Base-by-base conservation (phyloP, 2,329 filamentous ascomycete genomes). In the Trichoderma guizhouense region DNA sequence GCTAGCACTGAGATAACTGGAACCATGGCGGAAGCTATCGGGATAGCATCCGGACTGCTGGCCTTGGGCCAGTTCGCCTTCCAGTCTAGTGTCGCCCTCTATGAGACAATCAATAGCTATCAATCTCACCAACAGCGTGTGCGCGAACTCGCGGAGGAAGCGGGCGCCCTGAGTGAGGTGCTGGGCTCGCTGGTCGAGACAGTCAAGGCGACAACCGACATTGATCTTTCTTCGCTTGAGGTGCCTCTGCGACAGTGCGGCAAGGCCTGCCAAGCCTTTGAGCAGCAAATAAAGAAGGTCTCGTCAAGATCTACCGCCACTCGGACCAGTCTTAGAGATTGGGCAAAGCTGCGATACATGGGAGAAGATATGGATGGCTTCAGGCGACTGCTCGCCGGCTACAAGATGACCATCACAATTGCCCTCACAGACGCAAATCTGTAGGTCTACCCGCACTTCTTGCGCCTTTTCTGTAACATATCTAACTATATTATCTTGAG, bases 331-430 rank as follows among this genome's bases (percentile, higher is more conserved):
- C 84, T 85, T 75, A 80, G 82, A 60, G 83, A 84, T 74, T 85
- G 82, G 84, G 81, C 82, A 5, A 83, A 78, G 74, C 74, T 85
- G 60, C 81, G 73, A 72, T 85, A 84, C 66, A 83, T 84, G 79
- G 82, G 81, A 32, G 80, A 84, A 57, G 78, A 84, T 72, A 82
- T 85, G 58, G 79, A 82, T 72, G 79, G 78, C 64, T 85, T 85
- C 69, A 79, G 77, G 51, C 74, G 79, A 26, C 73, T 82, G 51
- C 73, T 86, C 36, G 79, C 82, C 53, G 79, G 79, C 55, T 85
- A 85, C 72, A 84, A 83, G 30, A 72, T 74, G 61, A 76, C 74
- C 5, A 76, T 76, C 15, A 68, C 7, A 15, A 39, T 77, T 55
- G 76, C 73, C 30, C 73, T 77, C 26, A 75, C 73, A 11, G 72